These are phyloP conservation scores for Phytomonas sp. DNA, from an alignment of 208 protist genomes.

Conservation along the genomic window DNA sequence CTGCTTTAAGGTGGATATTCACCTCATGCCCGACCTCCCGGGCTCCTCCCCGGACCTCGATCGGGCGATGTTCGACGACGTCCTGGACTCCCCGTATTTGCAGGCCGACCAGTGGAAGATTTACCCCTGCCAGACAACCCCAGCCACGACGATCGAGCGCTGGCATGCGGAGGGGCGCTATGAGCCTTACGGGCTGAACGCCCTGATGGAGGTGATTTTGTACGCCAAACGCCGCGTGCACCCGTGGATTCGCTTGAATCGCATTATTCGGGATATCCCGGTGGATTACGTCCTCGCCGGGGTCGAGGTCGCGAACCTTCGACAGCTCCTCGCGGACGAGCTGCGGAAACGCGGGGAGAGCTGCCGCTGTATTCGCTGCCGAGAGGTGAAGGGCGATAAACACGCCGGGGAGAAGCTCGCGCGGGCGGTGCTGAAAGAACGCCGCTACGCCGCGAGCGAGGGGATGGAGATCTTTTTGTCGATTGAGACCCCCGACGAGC, in stretches of 20 bases:
- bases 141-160: slow-evolving; percentile 97
- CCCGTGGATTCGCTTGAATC: slow-evolving; percentile 98
- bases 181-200: slow-evolving; percentile 87
- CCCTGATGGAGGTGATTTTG: slow-evolving; percentile 92
- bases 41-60: slow-evolving; percentile 95
- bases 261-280: slow-evolving; percentile 98
- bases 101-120: slow-evolving; percentile 99
- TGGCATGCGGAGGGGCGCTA: slow-evolving; percentile 95
- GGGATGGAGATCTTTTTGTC: slow-evolving; percentile 83
- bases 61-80: slow-evolving; percentile 84
- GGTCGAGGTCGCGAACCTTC: slow-evolving; percentile 95
- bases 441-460: slow-evolving; percentile 72
- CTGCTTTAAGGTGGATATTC: slow-evolving; percentile 98
- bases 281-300: slow-evolving; percentile 96
- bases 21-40: slow-evolving; percentile 99
- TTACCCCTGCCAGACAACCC: slow-evolving; percentile 98
- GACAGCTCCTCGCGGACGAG: slow-evolving; percentile 94
- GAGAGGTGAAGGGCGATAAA: slow-evolving; percentile 85
- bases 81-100: slow-evolving; percentile 76
- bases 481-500: slow-evolving; percentile 57
- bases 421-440: slow-evolving; percentile 59
- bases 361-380: slow-evolving; percentile 93
- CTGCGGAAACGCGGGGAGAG: slow-evolving; percentile 88
- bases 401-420: slow-evolving; percentile 46
- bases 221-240: slow-evolving; percentile 94